These are phyloP conservation scores for Trichaptum fuscoviolaceum DNA, from an alignment of 768 basidiomycete species.

Conservation along the genomic window DNA sequence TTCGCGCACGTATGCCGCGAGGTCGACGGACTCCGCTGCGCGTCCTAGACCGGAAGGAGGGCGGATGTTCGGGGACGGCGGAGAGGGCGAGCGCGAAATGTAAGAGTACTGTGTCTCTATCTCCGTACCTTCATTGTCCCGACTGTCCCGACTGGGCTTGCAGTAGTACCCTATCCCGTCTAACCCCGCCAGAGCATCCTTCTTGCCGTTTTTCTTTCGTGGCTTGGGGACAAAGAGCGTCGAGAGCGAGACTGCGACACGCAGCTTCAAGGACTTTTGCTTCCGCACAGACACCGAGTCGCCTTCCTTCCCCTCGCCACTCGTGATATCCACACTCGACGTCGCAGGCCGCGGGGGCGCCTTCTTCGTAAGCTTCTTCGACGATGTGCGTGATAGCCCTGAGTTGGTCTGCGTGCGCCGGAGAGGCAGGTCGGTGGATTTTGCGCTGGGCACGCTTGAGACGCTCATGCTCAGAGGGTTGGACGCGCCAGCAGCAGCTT, in stretches of 20 bases:
- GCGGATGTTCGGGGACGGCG: conserved; percentile 17
- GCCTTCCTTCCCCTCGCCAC: not conserved
- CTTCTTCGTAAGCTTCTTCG: not conserved
- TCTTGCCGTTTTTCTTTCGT: not conserved
- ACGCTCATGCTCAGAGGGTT: not conserved
- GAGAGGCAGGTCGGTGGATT: not conserved
- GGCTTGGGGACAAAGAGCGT: not conserved
- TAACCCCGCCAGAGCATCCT: not conserved
- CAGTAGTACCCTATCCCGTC: not conserved
- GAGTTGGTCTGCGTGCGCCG: not conserved
- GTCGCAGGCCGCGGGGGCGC: no score
- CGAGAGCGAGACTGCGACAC: not conserved
- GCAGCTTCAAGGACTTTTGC: not conserved
- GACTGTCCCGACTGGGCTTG: not conserved
- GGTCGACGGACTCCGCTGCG: conserved; percentile 5
- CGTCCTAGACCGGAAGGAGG: conserved; percentile 18
- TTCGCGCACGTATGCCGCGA: not conserved
- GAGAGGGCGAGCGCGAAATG: conserved; percentile 13
- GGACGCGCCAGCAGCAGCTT: not conserved
- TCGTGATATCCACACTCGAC: not conserved
- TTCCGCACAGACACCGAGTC: not conserved
- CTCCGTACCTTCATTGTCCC: not conserved
- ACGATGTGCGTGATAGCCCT: not conserved
- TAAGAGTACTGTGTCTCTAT: not conserved
- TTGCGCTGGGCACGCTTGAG: not conserved